phyloP scores from a whole-genome alignment of 164 flowering plant genomes.

The Cinnamomum micranthum region DNA sequence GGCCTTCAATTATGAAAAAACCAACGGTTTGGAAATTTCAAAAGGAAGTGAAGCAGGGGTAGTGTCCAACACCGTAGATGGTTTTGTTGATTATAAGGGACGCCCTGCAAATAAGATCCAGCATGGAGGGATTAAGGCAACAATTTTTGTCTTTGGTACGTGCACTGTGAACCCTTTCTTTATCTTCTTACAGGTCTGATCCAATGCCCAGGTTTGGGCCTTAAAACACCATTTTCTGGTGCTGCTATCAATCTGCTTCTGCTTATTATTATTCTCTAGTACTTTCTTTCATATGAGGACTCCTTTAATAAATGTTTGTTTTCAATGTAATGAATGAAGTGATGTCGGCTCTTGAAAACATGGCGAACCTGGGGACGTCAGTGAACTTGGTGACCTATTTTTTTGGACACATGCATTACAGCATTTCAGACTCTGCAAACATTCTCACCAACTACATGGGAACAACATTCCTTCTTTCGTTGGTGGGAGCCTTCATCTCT shows the following conservation, averaged over 20 bases:
- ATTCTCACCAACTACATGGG: constrained; percentile 22
- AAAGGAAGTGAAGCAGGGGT: constrained; percentile 8
- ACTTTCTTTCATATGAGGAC: not conserved
- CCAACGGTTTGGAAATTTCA: not conserved
- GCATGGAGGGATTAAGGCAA: constrained; percentile 8
- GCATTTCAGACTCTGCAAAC: constrained; percentile 13
- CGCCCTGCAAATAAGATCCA: constrained; percentile 2
- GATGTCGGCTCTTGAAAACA: constrained; percentile 17
- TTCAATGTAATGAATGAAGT: constrained; percentile 5
- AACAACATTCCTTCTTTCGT: constrained; percentile 18
- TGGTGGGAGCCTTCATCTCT: constrained; percentile 22
- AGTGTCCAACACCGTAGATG: not conserved
- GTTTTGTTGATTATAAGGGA: constrained; percentile 10
- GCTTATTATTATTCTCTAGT: too few species aligned
- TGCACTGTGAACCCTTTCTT: not conserved
- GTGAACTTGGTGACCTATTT: constrained; percentile 19
- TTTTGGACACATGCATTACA: constrained; percentile 16
- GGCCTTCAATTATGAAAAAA: not conserved
- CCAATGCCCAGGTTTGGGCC: not conserved
- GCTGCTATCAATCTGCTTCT: not conserved
- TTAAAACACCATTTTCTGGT: not conserved
- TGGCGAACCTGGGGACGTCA: constrained; percentile 18
- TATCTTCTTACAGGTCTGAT: not conserved
- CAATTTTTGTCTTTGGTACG: constrained; percentile 6
- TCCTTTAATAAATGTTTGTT: too few species aligned